Evolutionary conservation across 2,329 filamentous ascomycete genomes (phyloP), one percentile per base, ranked within the genome.

Genomic region (Cordyceps farinosa): DNA sequence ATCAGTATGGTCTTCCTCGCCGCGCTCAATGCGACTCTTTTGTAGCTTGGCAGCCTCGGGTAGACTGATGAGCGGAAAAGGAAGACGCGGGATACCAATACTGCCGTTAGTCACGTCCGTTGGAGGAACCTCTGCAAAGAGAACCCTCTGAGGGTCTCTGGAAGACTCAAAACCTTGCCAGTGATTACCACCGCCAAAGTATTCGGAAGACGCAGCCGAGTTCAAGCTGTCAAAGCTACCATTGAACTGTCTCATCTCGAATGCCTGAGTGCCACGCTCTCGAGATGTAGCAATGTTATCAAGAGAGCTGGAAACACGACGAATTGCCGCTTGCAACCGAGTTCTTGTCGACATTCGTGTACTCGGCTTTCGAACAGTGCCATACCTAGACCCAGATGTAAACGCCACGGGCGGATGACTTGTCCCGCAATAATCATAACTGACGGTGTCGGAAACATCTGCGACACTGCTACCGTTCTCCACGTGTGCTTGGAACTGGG

Each of bases 391-490:
- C 5, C 22, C 50, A 7, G 59, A 32, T 5, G 29, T 27, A 29
- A 32, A 55, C 6, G 42, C n/a, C 15, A 40, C 53, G 3, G 59
- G 59, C 10, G 42, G 53, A 2, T 54, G 29, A 36, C 45, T n/a
- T 38, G 47, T 34, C 13, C 56, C 29, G 45, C 36, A 45, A 45
- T 51, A 36, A 38, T 30, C 51, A 8, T 56, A 64, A 22, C 54
- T 58, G 7, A 47, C 17, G 8, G 65, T 65, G 50, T 81, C 79
- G 1, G 80, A 81, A 7, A 77, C 73, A 64, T 82, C 75, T 2
- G 80, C 80, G 29, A 82, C 66, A 62, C 80, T 82, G 66, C 76
- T 80, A 10, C 79, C 78, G 15, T 64, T 67, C 32, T 66, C 65
- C 60, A 67, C 61, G 22, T 62, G 40, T 13, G 50, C 3, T 30